These are phyloP conservation scores for Atkinsonella hypoxylon DNA, from an alignment of 2,329 filamentous ascomycete species.

Conservation along the genomic window DNA sequence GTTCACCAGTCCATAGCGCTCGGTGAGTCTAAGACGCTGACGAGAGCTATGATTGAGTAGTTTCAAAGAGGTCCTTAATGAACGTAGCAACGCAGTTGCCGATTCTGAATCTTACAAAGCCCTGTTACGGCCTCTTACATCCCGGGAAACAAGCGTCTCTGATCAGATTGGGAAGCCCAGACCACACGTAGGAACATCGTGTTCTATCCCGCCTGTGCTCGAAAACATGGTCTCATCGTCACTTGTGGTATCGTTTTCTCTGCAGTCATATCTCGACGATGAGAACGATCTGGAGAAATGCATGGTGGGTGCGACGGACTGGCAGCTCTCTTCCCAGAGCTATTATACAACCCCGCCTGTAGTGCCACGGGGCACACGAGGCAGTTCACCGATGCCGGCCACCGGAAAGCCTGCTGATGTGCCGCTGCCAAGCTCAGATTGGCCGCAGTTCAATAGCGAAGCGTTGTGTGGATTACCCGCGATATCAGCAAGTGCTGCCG, in stretches of 20 bases:
- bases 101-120: background rate
- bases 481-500: background rate
- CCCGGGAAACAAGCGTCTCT: background rate
- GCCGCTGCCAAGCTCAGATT: background rate
- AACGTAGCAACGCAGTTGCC: too few species aligned
- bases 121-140: constrained; percentile 1
- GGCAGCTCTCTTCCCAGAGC: background rate
- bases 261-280: constrained; percentile 3
- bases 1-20: background rate
- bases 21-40: background rate
- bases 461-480: background rate
- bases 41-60: background rate
- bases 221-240: background rate
- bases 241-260: background rate
- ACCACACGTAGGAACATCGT: background rate
- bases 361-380: background rate
- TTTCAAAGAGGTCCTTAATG: background rate
- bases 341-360: background rate
- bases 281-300: constrained; percentile 2
- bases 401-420: background rate
- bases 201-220: background rate
- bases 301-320: background rate
- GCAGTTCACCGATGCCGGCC: background rate
- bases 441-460: background rate
- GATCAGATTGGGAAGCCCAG: background rate